These are phyloP conservation scores for Tieghemostelium lacteum DNA, from an alignment of 78 protist genomes.

Conservation along the genomic window DNA sequence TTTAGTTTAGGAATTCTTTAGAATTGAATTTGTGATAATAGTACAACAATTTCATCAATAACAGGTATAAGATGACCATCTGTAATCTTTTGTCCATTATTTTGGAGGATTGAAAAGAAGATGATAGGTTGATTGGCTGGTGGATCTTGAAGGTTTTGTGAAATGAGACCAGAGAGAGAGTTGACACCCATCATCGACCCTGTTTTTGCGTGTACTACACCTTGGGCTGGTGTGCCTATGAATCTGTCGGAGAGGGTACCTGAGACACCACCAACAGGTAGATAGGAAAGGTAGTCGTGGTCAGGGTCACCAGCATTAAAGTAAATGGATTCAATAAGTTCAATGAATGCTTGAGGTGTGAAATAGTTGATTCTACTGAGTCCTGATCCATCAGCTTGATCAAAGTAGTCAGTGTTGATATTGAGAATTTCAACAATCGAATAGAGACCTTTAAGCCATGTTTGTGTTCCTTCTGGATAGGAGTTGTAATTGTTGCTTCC, in stretches of 20 bases:
- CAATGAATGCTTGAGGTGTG: constrained; percentile 25
- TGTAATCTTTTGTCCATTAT: not conserved
- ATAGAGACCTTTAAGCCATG: not conserved
- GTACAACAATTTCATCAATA: constrained; percentile 31
- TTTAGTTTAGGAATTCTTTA: too few relatives aligned
- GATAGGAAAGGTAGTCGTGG: constrained; percentile 4
- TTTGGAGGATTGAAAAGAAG: constrained; percentile 39
- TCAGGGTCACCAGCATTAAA: constrained; percentile 52
- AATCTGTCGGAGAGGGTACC: constrained; percentile 33
- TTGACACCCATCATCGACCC: constrained; percentile 65
- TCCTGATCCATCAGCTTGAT: constrained; percentile 58
- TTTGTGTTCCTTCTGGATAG: not conserved
- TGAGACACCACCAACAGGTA: constrained; percentile 8
- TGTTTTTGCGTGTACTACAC: constrained; percentile 56
- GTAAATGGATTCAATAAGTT: constrained; percentile 1
- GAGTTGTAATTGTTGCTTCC: constrained; percentile 9
- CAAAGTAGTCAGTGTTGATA: not conserved
- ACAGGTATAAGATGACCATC: not conserved
- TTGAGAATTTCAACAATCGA: constrained; percentile 7
- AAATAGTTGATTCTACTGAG: constrained; percentile 25
- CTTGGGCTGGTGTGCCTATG: not conserved
- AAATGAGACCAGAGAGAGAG: constrained; percentile 30
- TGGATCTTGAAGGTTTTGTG: constrained; percentile 6
- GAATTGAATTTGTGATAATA: constrained; percentile 39
- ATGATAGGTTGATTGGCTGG: constrained; percentile 2